phyloP scores from a whole-genome alignment of 75 land plant species.

The Pinus taeda region DNA sequence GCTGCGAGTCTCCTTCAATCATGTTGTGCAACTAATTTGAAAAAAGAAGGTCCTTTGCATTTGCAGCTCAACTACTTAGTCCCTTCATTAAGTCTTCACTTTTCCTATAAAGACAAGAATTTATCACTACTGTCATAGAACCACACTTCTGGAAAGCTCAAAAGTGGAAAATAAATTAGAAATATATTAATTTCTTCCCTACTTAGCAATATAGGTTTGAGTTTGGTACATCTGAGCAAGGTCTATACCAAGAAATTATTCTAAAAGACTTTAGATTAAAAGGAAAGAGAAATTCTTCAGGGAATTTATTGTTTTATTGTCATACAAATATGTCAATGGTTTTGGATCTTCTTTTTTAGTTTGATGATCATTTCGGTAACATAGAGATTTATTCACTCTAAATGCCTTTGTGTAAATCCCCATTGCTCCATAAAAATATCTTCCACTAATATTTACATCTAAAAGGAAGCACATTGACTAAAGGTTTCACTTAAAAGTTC shows the following conservation, averaged over 20 bases:
- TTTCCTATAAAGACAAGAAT: slow-evolving; percentile 12
- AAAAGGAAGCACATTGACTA: too few species aligned
- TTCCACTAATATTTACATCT: too few species aligned
- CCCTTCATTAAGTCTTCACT: slow-evolving; percentile 39
- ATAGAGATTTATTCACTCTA: too few species aligned
- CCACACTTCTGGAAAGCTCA: not conserved
- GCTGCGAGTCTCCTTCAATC: slow-evolving; percentile 22
- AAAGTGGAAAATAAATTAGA: not conserved
- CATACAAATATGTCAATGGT: too few species aligned
- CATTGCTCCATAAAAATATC: too few species aligned
- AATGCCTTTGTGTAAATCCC: too few species aligned
- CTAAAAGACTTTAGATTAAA: slow-evolving; percentile 38
- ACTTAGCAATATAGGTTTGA: slow-evolving; percentile 51
- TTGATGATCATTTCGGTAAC: too few species aligned
- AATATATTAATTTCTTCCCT: not conserved
- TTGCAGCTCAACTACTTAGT: slow-evolving; percentile 41
- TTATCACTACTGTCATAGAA: too few species aligned
- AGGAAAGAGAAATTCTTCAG: too few species aligned
- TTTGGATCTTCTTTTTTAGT: too few species aligned
- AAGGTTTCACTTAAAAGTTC: too few species aligned
- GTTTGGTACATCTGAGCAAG: slow-evolving; percentile 48
- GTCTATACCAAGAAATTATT: slow-evolving; percentile 38
- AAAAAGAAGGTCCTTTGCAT: slow-evolving; percentile 42
- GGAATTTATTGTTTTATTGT: too few species aligned
- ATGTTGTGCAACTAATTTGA: slow-evolving; percentile 19